Evolutionary conservation across 2,329 filamentous ascomycete species (phyloP), one percentile per base, ranked within the genome.

Genomic region (Aspergillus quadricinctus): DNA sequence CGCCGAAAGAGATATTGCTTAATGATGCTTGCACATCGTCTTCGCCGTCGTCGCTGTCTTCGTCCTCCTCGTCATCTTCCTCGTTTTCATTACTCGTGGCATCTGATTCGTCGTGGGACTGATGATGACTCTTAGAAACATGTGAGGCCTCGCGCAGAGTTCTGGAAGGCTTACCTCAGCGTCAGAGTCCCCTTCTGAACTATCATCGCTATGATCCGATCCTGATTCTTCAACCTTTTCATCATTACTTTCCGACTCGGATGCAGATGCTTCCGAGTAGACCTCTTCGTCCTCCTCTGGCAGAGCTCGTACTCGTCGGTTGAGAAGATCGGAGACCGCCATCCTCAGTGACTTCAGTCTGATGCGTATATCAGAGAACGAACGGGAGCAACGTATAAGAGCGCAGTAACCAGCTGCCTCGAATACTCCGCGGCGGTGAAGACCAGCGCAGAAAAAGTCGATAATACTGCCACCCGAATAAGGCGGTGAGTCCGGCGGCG

Each of bases 1-100:
- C 89, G 60, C 92, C 92, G 68, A 97, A 97, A 25, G 92, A 94
- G 62, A 97, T 85, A 58, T 78, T 80, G 66, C 78, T 80, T 56
- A 87, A 73, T 35, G 75, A 70, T 4, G 71, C 62, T 65, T 69
- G 68, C 48, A 71, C 65, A 62, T 71, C 72, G 48, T 74, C 72
- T 31, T 71, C 65, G 29, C 68, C 75, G 21, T 71, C 68, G 4
- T 70, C 68, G 3, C 60, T 61, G 7, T 64, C 66, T 43, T 72
- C 66, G 14, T 72, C 67, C 27, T 77, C 72, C 53, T 78, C 73
- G 1, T 66, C 61, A 4, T 64, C 60, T 21, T 69, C 73, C 54
- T 78, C 72, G 2, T 72, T 70, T 41, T 73, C 70, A 27, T 78
- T 72, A 21, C 71, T 71, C 14, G 73, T 68, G 37, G 64, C 69